Evolutionary conservation across 768 basidiomycete species (phyloP).

Genomic region (Tulasnella sp.): DNA sequence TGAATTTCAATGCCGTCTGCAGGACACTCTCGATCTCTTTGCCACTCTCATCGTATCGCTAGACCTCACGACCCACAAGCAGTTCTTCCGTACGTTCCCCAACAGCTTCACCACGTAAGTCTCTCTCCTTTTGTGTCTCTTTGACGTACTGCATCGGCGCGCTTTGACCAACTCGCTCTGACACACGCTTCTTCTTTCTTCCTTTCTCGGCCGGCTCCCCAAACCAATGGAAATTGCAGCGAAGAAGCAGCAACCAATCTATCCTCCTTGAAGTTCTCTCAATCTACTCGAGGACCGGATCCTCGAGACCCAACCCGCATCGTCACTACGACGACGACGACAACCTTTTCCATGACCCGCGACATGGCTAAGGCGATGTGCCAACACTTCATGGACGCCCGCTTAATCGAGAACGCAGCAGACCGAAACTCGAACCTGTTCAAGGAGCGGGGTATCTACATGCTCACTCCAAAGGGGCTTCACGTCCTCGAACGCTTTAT

Average conservation of each 20-base stretch:
- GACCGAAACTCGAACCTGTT: conserved; percentile 83
- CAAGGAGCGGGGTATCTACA: conserved; percentile 96
- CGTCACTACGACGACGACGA: conserved; percentile 98
- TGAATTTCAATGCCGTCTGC: conserved; percentile 12
- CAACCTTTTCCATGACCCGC: conserved; percentile 98
- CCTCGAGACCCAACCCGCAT: conserved; percentile 96
- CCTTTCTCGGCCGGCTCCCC: neutral
- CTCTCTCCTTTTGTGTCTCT: neutral
- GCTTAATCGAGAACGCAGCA: conserved; percentile 91
- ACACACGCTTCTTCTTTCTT: neutral
- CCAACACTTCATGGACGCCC: conserved; percentile 99
- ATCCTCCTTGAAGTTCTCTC: conserved; percentile 94
- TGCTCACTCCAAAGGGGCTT: conserved; percentile 93
- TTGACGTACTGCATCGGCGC: neutral
- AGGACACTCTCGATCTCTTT: conserved; percentile 98
- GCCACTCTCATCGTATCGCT: conserved; percentile 94
- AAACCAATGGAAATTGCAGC: conserved; percentile 36
- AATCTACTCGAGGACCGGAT: conserved; percentile 97
- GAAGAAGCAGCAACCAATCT: conserved; percentile 93
- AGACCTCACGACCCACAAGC: conserved; percentile 78
- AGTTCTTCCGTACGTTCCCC: conserved; percentile 91
- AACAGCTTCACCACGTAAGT: conserved; percentile 95
- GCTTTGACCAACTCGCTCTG: conserved; percentile 1
- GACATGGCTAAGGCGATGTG: conserved; percentile 99
- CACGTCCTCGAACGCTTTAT: conserved; percentile 99